Conservation (phyloP, 495 filamentous ascomycete genomes). For the Penicillium arizonense region DNA sequence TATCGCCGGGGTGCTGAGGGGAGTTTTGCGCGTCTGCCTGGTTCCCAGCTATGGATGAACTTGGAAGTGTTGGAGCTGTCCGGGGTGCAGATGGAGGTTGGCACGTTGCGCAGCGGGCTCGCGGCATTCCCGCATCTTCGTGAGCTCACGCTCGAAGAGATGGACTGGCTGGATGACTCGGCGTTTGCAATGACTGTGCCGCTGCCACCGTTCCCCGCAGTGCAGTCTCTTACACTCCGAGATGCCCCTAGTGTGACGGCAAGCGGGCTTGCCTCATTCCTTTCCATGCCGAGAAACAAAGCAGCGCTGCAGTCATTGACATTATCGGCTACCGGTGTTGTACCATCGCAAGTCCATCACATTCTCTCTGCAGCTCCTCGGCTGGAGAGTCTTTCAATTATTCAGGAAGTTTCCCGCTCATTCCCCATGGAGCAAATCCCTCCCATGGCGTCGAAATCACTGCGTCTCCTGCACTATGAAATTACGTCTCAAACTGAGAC, state of each 20-base stretch:
- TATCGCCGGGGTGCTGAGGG: slow-evolving; percentile 78
- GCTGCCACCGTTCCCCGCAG: slow-evolving; percentile 65
- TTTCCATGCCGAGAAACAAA: slow-evolving; percentile 50
- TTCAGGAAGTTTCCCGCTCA: slow-evolving; percentile 61
- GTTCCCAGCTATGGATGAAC: slow-evolving; percentile 67
- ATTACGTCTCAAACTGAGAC: slow-evolving; percentile 58
- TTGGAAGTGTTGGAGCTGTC: slow-evolving; percentile 79
- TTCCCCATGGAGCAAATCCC: slow-evolving; percentile 62
- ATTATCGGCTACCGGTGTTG: slow-evolving; percentile 64
- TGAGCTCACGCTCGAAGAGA: slow-evolving; percentile 68
- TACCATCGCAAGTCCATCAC: slow-evolving; percentile 58
- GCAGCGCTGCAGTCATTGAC: slow-evolving; percentile 58
- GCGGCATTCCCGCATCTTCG: slow-evolving; percentile 62
- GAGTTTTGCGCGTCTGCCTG: slow-evolving; percentile 66
- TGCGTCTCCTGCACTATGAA: slow-evolving; percentile 76
- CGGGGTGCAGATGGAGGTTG: slow-evolving; percentile 68
- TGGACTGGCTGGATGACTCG: slow-evolving; percentile 70
- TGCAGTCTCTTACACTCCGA: slow-evolving; percentile 67
- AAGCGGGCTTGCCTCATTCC: slow-evolving; percentile 62
- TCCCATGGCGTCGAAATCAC: slow-evolving; percentile 61
- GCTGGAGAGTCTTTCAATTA: slow-evolving; percentile 65
- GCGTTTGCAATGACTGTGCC: slow-evolving; percentile 59
- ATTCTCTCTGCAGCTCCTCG: slow-evolving; percentile 60
- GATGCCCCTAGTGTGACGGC: slow-evolving; percentile 67
- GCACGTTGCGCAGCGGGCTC: slow-evolving; percentile 67